Evolutionary conservation across 2,329 filamentous ascomycete species (phyloP).

Genomic region (Aureobasidium sp.): DNA sequence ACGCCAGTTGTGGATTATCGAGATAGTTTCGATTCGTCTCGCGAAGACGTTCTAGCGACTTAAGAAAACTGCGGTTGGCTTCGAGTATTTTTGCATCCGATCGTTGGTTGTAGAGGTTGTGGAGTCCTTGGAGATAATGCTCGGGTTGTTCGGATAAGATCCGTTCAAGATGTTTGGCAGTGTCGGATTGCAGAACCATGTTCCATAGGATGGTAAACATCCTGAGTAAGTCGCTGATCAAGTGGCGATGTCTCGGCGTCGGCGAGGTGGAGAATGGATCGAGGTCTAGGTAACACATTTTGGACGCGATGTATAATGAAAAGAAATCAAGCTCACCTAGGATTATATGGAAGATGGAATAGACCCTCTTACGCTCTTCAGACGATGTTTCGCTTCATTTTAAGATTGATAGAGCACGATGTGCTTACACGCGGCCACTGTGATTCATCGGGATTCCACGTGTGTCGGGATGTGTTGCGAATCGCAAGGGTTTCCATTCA

Average conservation of each 20-base stretch:
- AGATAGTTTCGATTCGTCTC: not conserved
- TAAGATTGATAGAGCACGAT: not conserved
- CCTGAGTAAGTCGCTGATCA: not conserved
- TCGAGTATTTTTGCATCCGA: not conserved
- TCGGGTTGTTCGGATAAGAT: not conserved
- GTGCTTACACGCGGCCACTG: not conserved
- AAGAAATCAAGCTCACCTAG: too few species aligned
- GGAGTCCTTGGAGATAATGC: not conserved
- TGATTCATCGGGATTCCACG: not conserved
- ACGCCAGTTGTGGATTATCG: not conserved
- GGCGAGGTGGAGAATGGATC: not conserved
- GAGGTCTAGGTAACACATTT: not conserved
- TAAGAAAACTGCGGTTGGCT: not conserved
- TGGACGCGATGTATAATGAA: not conserved
- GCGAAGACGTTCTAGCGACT: not conserved
- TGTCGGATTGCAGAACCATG: not conserved
- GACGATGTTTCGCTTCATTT: not conserved
- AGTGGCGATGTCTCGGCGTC: not conserved
- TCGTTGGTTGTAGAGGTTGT: not conserved
- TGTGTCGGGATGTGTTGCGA: not conserved
- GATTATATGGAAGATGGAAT: not conserved
- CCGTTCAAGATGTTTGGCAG: not conserved
- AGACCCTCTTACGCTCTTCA: not conserved
- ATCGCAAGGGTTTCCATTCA: too few species aligned
- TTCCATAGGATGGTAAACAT: not conserved